Conservation (phyloP, 495 filamentous ascomycete genomes). For the Massariosphaeria phaeospora region DNA sequence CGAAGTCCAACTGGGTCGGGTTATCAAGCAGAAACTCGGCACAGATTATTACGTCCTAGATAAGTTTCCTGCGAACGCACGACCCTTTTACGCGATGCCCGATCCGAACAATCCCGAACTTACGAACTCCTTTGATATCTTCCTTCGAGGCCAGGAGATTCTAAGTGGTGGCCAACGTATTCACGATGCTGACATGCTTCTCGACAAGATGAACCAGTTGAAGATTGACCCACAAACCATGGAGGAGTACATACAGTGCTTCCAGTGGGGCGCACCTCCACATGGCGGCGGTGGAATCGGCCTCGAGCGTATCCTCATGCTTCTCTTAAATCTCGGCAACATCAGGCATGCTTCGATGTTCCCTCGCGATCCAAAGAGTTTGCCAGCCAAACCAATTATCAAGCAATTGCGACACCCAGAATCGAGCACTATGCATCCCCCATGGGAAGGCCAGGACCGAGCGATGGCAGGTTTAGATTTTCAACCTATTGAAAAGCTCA, state of each 20-base stretch:
- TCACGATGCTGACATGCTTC: conserved; percentile 69
- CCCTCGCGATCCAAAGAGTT: conserved; percentile 74
- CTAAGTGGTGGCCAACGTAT: conserved; percentile 89
- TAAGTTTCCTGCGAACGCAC: conserved; percentile 78
- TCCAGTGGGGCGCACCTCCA: conserved; percentile 82
- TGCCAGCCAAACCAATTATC: conserved; percentile 55
- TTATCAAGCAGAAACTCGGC: conserved; percentile 78
- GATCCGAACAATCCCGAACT: conserved; percentile 64
- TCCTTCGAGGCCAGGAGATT: conserved; percentile 90
- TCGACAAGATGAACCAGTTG: conserved; percentile 66
- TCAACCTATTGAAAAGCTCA: conserved; percentile 71
- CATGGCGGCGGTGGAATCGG: conserved; percentile 90
- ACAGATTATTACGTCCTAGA: conserved; percentile 94
- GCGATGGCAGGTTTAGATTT: conserved; percentile 49
- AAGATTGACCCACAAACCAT: conserved; percentile 72
- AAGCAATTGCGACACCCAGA: conserved; percentile 67
- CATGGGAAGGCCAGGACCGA: conserved; percentile 50
- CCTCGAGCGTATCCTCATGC: conserved; percentile 79
- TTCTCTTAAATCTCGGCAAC: conserved; percentile 78
- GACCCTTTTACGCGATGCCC: conserved; percentile 93
- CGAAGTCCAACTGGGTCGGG: conserved; percentile 76
- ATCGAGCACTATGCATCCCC: conserved; percentile 64
- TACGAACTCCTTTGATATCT: conserved; percentile 95
- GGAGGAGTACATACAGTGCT: conserved; percentile 84
- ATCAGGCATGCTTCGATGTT: conserved; percentile 82